Evolutionary conservation across 2,329 filamentous ascomycete genomes (phyloP).

Genomic region (Clarireedia paspali): DNA sequence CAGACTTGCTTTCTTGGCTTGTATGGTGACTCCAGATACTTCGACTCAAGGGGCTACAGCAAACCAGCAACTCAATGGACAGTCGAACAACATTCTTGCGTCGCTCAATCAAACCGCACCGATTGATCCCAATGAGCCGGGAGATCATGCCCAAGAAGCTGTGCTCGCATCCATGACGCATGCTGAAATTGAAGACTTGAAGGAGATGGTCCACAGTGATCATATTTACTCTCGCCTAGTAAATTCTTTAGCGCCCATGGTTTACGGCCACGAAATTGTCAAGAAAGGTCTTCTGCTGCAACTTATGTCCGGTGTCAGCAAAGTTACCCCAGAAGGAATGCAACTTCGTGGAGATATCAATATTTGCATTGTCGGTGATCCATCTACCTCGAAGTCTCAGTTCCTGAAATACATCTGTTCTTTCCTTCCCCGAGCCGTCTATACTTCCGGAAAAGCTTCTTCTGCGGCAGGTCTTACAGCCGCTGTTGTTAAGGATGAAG

Average conservation of each 20-base stretch:
- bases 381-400: conserved; percentile 94
- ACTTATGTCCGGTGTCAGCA: conserved; percentile 91
- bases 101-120: conserved; percentile 69
- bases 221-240: conserved; percentile 92
- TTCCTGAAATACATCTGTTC: conserved; percentile 98
- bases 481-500: conserved; percentile 94
- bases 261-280: conserved; percentile 94
- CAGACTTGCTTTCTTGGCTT: conserved; percentile 90
- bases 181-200: conserved; percentile 84
- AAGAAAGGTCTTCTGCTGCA: conserved; percentile 95
- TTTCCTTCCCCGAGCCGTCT: conserved; percentile 91
- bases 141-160: conserved; percentile 81
- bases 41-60: conserved; percentile 69
- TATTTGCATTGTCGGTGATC: conserved; percentile 96
- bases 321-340: conserved; percentile 90
- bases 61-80: conserved; percentile 60
- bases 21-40: conserved; percentile 89
- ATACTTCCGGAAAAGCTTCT: conserved; percentile 95
- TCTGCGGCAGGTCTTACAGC: conserved; percentile 96
- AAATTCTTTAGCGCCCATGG: conserved; percentile 90
- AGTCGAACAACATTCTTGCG: conserved; percentile 76
- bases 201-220: conserved; percentile 87
- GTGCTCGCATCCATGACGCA: conserved; percentile 80
- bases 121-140: conserved; percentile 58
- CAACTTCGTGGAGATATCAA: conserved; percentile 95